phyloP scores from a whole-genome alignment of 352 stramenopile species.

The Aphanomyces euteiches region DNA sequence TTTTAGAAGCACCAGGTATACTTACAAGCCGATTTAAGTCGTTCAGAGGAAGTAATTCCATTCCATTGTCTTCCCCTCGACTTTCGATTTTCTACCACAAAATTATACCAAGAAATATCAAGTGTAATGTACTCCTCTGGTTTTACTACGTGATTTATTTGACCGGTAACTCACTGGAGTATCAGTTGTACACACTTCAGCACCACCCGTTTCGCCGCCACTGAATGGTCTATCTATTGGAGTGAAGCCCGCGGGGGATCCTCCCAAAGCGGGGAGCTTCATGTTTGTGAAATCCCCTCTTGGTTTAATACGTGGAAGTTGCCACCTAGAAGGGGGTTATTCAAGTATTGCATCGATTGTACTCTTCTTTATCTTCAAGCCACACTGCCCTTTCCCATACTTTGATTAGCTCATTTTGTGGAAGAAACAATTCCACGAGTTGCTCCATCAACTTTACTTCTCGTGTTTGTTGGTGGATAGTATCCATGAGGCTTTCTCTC shows the following conservation, averaged over 20 bases:
- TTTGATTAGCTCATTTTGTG: constrained; percentile 80
- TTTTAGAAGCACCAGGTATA: constrained; percentile 21
- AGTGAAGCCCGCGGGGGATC: neutral
- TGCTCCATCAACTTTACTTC: constrained; percentile 86
- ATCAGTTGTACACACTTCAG: constrained; percentile 15
- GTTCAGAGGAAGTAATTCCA: constrained; percentile 20
- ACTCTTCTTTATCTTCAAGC: constrained; percentile 73
- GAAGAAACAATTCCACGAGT: constrained; percentile 79
- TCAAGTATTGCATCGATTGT: neutral
- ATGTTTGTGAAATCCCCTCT: constrained; percentile 79
- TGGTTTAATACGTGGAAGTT: constrained; percentile 65
- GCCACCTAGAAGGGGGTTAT: constrained; percentile 38
- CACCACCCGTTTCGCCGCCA: constrained; percentile 24
- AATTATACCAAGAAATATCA: neutral
- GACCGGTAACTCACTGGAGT: constrained; percentile 24
- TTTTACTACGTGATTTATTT: constrained; percentile 23
- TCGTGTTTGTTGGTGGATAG: constrained; percentile 85
- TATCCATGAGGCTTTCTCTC: constrained; percentile 79
- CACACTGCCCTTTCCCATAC: constrained; percentile 85
- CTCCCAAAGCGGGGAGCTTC: constrained; percentile 53
- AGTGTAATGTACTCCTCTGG: neutral
- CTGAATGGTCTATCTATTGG: constrained; percentile 27
- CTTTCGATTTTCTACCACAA: constrained; percentile 18
- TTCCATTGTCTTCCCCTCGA: constrained; percentile 15
- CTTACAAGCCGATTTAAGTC: constrained; percentile 17